Conservation (phyloP, 2,329 filamentous ascomycete genomes). For the Mycosphaerelloides madeirae region DNA sequence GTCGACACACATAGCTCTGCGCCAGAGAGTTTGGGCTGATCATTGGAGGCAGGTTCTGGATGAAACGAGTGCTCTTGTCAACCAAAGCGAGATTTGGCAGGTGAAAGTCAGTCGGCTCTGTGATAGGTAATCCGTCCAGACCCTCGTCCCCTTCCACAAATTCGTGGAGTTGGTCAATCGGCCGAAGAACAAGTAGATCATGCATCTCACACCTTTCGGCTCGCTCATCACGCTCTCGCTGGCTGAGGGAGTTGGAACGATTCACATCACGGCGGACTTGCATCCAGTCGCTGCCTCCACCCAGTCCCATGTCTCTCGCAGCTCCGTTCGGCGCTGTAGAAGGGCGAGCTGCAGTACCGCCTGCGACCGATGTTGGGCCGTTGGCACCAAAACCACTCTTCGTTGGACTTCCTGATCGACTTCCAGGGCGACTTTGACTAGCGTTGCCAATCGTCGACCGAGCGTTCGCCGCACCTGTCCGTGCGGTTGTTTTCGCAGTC, state of each 20-base stretch:
- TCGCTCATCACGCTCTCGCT: slow-evolving; percentile 78
- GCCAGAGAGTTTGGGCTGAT: slow-evolving; percentile 78
- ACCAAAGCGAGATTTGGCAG: slow-evolving; percentile 69
- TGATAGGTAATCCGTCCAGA: slow-evolving; percentile 76
- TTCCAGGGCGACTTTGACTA: slow-evolving; percentile 28
- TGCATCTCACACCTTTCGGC: slow-evolving; percentile 91
- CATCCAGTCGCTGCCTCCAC: slow-evolving; percentile 77
- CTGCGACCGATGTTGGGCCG: slow-evolving; percentile 52
- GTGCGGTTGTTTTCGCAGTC: slow-evolving; percentile 75
- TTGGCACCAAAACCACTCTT: slow-evolving; percentile 44
- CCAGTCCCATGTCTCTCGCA: slow-evolving; percentile 67
- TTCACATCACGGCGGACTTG: slow-evolving; percentile 95
- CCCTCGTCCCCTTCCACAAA: slow-evolving; percentile 86
- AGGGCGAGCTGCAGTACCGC: slow-evolving; percentile 38
- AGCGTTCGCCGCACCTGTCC: slow-evolving; percentile 74
- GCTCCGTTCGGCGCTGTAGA: slow-evolving; percentile 32
- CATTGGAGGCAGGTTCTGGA: slow-evolving; percentile 70
- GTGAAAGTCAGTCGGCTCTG: slow-evolving; percentile 74
- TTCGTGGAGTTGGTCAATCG: slow-evolving; percentile 82
- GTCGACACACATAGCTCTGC: slow-evolving; percentile 87
- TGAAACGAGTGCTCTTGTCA: slow-evolving; percentile 91
- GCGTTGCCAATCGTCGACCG: slow-evolving; percentile 75
- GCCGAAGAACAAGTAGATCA: slow-evolving; percentile 80
- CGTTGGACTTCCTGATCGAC: slow-evolving; percentile 41
- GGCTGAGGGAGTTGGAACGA: slow-evolving; percentile 85